Base-by-base conservation (phyloP, 1,139 yeast species). In the Trichomonascaceae sp. region DNA sequence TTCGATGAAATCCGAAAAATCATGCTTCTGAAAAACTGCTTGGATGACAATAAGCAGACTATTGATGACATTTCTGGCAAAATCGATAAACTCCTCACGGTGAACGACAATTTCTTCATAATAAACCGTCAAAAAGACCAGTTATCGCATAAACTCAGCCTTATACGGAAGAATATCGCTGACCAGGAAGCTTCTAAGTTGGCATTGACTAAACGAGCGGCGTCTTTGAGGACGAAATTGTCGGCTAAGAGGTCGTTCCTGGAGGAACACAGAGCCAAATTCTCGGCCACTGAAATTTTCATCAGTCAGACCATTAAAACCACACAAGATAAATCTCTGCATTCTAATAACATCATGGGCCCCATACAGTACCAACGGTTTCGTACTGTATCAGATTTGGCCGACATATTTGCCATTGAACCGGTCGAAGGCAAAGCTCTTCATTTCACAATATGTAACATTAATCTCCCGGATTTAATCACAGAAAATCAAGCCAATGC, bases 1-100 rank as follows among this genome's bases (percentile, higher is more conserved):
- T 77, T 70, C 57, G 79, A 77, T 55, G 71, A 71, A 22, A 69
- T 77, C 5, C 74, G 78, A 75, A 78, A 76, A 54, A 57, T 79
- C 53, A 74, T 74, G 57, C 76, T 77, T 41, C 62, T 76, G 9
- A 74, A 76, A 47, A 64, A 70, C 20, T 75, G 79, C 54, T 68
- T 76, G 8, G 67, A 66, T 24, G 81, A 78, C 56, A 61, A 70
- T 36, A 61, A 62, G 49, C 51, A 46, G 6, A 66, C 74, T 2
- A 71, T 68, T n/a, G 49, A 44, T 17, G 48, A 47, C 8, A 58
- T 67, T n/a, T 30, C 51, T 10, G 41, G 27, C 8, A 56, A 58
- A 15, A 58, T 60, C 22, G 54, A 56, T 43, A 38, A 44, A 8
- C 17, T 45, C n/a, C 43, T 56, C 8, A 38, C 32, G 1, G 17